Conservation (phyloP, 1,284 basidiomycete species). For the Butyriboletus appendiculatus region DNA sequence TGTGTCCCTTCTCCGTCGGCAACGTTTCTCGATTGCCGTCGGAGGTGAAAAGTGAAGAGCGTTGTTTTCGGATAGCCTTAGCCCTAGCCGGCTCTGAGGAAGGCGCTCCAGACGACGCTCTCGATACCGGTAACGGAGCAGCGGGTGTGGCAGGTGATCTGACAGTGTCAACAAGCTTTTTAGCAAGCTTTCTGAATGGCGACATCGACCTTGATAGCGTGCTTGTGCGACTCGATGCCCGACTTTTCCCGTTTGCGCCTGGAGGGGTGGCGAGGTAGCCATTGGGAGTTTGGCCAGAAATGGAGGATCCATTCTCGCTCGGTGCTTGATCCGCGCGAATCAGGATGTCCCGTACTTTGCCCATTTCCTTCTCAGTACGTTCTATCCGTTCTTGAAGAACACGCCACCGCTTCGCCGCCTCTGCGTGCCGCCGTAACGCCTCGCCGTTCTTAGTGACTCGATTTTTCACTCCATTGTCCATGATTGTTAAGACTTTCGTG, state of each 20-base stretch:
- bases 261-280: slow-evolving; percentile 67
- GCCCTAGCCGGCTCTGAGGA: slow-evolving; percentile 53
- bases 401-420: slow-evolving; percentile 83
- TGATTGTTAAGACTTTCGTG: slow-evolving; percentile 88
- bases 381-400: slow-evolving; percentile 74
- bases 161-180: slow-evolving; percentile 55
- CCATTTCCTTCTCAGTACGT: slow-evolving; percentile 83
- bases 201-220: slow-evolving; percentile 73
- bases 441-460: slow-evolving; percentile 94
- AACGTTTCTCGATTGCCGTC: slow-evolving; percentile 39
- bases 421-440: slow-evolving; percentile 82
- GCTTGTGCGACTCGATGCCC: slow-evolving; percentile 50
- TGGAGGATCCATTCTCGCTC: slow-evolving; percentile 69
- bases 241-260: slow-evolving; percentile 45
- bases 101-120: slow-evolving; percentile 34
- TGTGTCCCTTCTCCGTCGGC: slow-evolving; percentile 57
- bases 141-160: slow-evolving; percentile 52
- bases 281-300: slow-evolving; percentile 55
- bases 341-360: slow-evolving; percentile 63
- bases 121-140: slow-evolving; percentile 34
- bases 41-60: slow-evolving; percentile 59
- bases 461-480: slow-evolving; percentile 90
- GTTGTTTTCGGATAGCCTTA: slow-evolving; percentile 49
- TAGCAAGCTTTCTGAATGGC: slow-evolving; percentile 73
- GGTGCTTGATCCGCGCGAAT: slow-evolving; percentile 51